Evolutionary conservation across 768 basidiomycete genomes (phyloP).

Genomic region (Lentinula edodes): DNA sequence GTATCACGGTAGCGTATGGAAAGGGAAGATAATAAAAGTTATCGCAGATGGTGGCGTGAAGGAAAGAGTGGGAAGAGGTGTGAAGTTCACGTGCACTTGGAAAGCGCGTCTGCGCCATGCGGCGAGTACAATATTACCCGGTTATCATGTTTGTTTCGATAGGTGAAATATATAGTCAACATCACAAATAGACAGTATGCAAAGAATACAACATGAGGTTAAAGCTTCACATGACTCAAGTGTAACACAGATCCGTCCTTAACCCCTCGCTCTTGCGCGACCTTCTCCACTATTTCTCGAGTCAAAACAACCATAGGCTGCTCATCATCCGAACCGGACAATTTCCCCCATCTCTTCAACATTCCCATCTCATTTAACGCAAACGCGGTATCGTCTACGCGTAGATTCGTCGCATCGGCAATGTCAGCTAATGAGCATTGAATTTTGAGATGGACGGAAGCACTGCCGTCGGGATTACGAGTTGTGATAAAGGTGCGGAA

Average conservation of each 20-base stretch:
- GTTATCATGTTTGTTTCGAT: too few species aligned
- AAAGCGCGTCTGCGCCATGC: too few species aligned
- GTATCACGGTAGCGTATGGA: background rate
- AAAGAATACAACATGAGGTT: background rate
- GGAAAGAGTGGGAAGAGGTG: background rate
- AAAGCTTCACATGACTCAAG: constrained; percentile 1
- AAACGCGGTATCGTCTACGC: constrained; percentile 82
- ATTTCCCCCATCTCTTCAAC: constrained; percentile 37
- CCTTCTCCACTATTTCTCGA: constrained; percentile 59
- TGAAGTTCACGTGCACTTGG: background rate
- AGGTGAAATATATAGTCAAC: too few species aligned
- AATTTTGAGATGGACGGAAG: constrained; percentile 62
- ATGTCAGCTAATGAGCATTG: constrained; percentile 73
- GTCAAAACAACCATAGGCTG: constrained; percentile 53
- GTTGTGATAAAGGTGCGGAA: constrained; percentile 55
- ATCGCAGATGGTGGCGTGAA: background rate
- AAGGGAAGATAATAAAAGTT: background rate
- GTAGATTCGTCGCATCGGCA: constrained; percentile 73
- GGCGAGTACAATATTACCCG: too few species aligned
- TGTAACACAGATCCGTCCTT: constrained; percentile 27
- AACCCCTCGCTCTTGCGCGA: constrained; percentile 64
- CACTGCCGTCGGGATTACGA: constrained; percentile 59
- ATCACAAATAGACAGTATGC: background rate
- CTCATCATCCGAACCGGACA: constrained; percentile 11
- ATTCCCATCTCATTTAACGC: constrained; percentile 86